Base-by-base conservation (phyloP, 768 basidiomycete genomes). In the Boletus rubroflammeus region DNA sequence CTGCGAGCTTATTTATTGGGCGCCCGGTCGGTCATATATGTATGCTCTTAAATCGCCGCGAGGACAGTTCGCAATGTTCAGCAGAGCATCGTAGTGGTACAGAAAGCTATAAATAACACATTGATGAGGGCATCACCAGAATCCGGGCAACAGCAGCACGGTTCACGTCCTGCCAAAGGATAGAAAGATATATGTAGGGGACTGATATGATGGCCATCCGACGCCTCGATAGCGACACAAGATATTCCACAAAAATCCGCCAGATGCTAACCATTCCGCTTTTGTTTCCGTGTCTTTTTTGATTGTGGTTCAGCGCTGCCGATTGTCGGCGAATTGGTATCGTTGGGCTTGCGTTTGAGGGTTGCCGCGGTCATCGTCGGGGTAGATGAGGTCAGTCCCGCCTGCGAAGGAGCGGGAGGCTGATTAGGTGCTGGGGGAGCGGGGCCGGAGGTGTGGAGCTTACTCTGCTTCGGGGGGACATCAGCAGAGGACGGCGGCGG, bases 401-500 rank as follows among this genome's bases (percentile, higher is more conserved):
- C 65, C 63, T 75, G 72, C 65, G 69, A 72, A 60, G 69, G 71
- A 65, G 69, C 71, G 65, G 69, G 69, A 61, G 71, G 67, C 67
- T 70, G 69, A 70, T 70, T 71, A 61, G 70, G 66, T 55, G 75
- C 64, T 57, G 73, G 67, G 55, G 80, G 68, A 53, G 72, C 69
- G 43, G 71, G 66, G 52, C 72, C 72, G 48, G 73, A 67, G 40
- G 77, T 78, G 56, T 81, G 78, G 46, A 78, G 77, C 65, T 86
- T 85, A 64, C 80, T 78, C 70, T 82, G 81, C 71, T 88, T 88
- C 68, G 77, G 78, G 13, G 81, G 81, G 25, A 82, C 82, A 53
- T 76, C 74, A 49, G 77, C 78, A 50, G 83, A 80, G 36, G 75
- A 67, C 3, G 73, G 70, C 1, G 73, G 69, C 2, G 74, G 68